Conservation (phyloP, 306 rosid genomes). For the Abrus pulchellus region DNA sequence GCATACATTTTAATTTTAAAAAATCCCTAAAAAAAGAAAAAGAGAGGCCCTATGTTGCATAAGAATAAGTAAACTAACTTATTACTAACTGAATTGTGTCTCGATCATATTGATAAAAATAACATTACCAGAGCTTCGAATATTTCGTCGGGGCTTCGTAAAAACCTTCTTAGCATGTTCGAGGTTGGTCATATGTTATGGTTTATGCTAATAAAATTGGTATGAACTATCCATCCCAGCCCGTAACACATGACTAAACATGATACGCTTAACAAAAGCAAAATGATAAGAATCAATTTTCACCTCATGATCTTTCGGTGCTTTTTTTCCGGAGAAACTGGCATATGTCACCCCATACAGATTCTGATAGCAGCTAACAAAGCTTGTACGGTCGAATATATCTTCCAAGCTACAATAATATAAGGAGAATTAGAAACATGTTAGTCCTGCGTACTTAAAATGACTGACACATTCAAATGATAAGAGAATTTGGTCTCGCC, state of each 20-base stretch:
- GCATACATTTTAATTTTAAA: background rate
- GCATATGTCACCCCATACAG: conserved; percentile 2
- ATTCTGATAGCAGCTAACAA: conserved; percentile 43
- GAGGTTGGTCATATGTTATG: conserved; percentile 10
- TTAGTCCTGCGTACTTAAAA: conserved; percentile 37
- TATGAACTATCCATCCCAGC: conserved; percentile 20
- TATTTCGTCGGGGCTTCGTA: conserved; percentile 19
- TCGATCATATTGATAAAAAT: conserved; percentile 30
- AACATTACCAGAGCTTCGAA: conserved; percentile 17
- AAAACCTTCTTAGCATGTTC: conserved; percentile 25
- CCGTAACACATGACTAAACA: conserved; percentile 31
- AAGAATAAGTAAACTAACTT: conserved; percentile 18
- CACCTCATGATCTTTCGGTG: conserved; percentile 51
- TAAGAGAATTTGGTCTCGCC: conserved; percentile 42
- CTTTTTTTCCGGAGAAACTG: conserved; percentile 45
- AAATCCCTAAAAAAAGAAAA: background rate
- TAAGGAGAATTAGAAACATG: conserved; percentile 33
- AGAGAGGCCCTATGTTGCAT: background rate
- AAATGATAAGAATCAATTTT: conserved; percentile 33
- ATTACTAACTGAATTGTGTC: background rate
- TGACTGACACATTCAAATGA: conserved; percentile 35
- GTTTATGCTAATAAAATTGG: conserved; percentile 10
- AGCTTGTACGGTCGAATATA: conserved; percentile 38
- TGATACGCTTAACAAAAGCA: conserved; percentile 6
- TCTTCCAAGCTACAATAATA: conserved; percentile 54